Percentiles rank a stretch among this genome's conserved stretches.
These are phyloP conservation scores for Albizia julibrissin DNA, from an alignment of 306 rosid genomes.

Conservation along the genomic window DNA sequence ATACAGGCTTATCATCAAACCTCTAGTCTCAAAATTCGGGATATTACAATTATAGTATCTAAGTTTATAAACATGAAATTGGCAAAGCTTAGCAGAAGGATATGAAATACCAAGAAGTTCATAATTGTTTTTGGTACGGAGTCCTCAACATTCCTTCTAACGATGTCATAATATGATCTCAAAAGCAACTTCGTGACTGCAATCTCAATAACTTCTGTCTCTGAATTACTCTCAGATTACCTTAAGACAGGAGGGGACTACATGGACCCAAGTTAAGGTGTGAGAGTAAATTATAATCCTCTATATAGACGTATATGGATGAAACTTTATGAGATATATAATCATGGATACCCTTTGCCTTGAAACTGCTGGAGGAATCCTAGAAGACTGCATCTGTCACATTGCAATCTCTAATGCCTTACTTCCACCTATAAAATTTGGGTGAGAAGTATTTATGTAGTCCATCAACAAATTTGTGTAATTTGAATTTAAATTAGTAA, in stretches of 20 bases:
- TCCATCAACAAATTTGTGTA: constrained; percentile 74
- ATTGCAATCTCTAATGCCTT: constrained; percentile 79
- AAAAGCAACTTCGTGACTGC: constrained; percentile 73
- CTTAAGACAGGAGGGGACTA: constrained; percentile 90
- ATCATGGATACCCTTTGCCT: constrained; percentile 59
- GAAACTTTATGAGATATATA: background rate
- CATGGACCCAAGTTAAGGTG: constrained; percentile 11
- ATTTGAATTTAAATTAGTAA: no score
- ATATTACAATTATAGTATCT: no score
- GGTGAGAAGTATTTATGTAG: constrained; percentile 96
- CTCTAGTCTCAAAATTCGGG: no score
- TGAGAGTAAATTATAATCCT: background rate
- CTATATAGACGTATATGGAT: constrained; percentile 16
- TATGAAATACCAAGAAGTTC: constrained; percentile 86
- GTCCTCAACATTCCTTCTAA: constrained; percentile 88
- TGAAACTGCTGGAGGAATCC: constrained; percentile 52
- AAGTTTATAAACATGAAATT: constrained; percentile 13
- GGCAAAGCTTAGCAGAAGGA: constrained; percentile 2
- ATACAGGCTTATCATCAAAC: no score
- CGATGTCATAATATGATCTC: constrained; percentile 91
- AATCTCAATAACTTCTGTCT: constrained; percentile 58
- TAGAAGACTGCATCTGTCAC: constrained; percentile 56
- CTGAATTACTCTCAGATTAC: constrained; percentile 79
- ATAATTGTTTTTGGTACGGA: constrained; percentile 86
- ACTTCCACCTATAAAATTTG: constrained; percentile 96